Evolutionary conservation across 306 rosid genomes (phyloP), one percentile per base, ranked within the genome.

Genomic region (Datisca glomerata): DNA sequence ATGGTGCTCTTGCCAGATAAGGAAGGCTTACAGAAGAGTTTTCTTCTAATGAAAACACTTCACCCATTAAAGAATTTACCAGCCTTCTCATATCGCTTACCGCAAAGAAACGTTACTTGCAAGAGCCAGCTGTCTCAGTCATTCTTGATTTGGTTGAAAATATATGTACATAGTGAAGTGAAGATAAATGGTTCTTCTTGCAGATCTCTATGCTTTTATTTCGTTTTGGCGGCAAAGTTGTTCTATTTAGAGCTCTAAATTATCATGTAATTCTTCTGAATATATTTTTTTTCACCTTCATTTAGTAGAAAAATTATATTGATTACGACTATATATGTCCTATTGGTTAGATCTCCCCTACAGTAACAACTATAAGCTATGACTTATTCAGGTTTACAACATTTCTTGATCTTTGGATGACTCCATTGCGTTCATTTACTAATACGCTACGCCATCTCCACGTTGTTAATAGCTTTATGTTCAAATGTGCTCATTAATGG

Each of bases 1-100:
- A 84, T 71, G 86, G 98, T 38, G 93, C 98, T 42, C 52, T 89
- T 61, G 86, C 73, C 34, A 68, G 80, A 44, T 89, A 93, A 8
- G 91, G 86, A 59, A 84, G 93, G 58, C 75, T 89, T 29, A 45
- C 45, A 15, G 55, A 45, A 14, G 93, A 84, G 65, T 75, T 65
- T 81, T 38, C 15, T 47, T 50, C 69, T 44, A 78, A 80, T 61
- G 64, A 45, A 49, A 60, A 35, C 62, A 68, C 81, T 43, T 53
- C 80, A 16, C 48, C 46, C 64, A 55, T 89, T 10, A 66, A 68
- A 57, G 93, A 84, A 35, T 84, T 84, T 60, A 67, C 70, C 41
- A 58, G 62, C 33, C 66, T 37, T 46, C 59, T 89, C 21, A 60
- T 77, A 18, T 53, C 86, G 34, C 91, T 84, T 50, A 95, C 96